These are phyloP conservation scores for Vickermania spadyakhi DNA, from an alignment of 208 protist species.

Conservation along the genomic window DNA sequence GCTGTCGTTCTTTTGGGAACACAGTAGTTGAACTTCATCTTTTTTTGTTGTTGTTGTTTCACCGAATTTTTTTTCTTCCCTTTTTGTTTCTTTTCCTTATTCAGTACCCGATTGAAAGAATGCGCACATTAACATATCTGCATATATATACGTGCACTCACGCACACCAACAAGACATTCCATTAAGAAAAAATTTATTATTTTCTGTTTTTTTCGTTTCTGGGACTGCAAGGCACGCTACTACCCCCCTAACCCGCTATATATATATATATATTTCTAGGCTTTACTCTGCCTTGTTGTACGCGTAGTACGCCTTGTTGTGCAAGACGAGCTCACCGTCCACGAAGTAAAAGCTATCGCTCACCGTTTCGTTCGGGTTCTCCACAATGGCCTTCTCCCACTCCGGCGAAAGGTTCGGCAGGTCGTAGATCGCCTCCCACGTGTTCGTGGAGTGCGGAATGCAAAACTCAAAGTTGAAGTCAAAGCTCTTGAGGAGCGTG, in stretches of 20 bases:
- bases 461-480: slow-evolving; percentile 95
- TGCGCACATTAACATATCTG: no score
- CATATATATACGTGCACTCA: no score
- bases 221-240: neutral
- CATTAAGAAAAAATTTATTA: slow-evolving; percentile 4
- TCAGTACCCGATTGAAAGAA: no score
- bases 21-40: no score
- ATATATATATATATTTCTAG: slow-evolving; percentile 7
- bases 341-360: slow-evolving; percentile 96
- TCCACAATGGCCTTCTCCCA: slow-evolving; percentile 82
- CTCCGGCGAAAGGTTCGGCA: slow-evolving; percentile 82
- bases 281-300: slow-evolving; percentile 34
- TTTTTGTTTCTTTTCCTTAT: slow-evolving; percentile 14
- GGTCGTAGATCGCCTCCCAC: slow-evolving; percentile 93
- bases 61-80: slow-evolving; percentile 12
- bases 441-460: slow-evolving; percentile 95
- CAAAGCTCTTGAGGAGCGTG: slow-evolving; percentile 91
- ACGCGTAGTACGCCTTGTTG: slow-evolving; percentile 91
- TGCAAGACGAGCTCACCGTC: slow-evolving; percentile 92
- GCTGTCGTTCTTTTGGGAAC: no score
- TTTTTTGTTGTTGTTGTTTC: slow-evolving; percentile 12
- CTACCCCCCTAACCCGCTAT: neutral
- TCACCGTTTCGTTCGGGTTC: slow-evolving; percentile 84
- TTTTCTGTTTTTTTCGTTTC: neutral
- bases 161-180: no score